These are phyloP conservation scores for Pterocarpus macrocarpus DNA, from an alignment of 306 rosid species.

Conservation along the genomic window DNA sequence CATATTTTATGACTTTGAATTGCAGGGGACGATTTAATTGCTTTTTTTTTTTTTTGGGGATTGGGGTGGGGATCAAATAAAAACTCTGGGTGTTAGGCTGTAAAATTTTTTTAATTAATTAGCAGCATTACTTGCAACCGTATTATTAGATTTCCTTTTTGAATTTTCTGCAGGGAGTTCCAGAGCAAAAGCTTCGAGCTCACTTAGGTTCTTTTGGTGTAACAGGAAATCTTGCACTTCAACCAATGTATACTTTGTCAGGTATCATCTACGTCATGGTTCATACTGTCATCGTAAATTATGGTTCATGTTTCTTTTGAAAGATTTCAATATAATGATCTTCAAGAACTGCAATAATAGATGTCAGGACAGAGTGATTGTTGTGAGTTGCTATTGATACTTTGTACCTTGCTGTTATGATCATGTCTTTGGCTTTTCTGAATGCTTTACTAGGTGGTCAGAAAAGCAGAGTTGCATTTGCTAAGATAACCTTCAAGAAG, in stretches of 20 bases:
- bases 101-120: not conserved
- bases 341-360: not conserved
- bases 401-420: constrained; percentile 19
- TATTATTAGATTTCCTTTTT: constrained; percentile 39
- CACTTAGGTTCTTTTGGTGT: constrained; percentile 98
- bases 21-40: constrained; percentile 2
- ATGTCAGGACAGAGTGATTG: not conserved
- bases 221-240: constrained; percentile 99
- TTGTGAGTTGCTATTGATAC: constrained; percentile 22
- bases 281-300: constrained; percentile 3
- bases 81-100: constrained; percentile 32
- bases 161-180: constrained; percentile 82
- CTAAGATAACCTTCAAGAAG: constrained; percentile 97
- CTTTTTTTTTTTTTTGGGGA: not conserved
- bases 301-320: not conserved
- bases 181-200: constrained; percentile 96
- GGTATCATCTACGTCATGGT: constrained; percentile 59
- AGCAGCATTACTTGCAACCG: constrained; percentile 31
- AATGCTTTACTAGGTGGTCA: constrained; percentile 81
- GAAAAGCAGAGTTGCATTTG: constrained; percentile 99
- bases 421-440: constrained; percentile 35
- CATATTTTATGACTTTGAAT: not conserved
- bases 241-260: constrained; percentile 98
- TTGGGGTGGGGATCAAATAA: not conserved
- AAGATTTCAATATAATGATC: constrained; percentile 1